Base-by-base conservation (phyloP, 306 rosid species). In the Hippophae tibetana region DNA sequence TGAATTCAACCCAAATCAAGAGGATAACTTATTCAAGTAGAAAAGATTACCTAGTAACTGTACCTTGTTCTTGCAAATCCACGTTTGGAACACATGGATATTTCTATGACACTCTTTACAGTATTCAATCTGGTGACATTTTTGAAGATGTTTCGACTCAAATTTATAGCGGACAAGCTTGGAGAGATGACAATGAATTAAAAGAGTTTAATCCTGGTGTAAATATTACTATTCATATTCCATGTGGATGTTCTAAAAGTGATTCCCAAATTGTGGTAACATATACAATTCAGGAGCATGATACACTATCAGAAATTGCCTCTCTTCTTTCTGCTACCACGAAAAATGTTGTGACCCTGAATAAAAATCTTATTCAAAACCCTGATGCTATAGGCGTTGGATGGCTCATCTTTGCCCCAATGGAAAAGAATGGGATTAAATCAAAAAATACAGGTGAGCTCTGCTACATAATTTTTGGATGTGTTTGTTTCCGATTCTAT, bases 341-440 rank as follows among this genome's bases (percentile, higher is more conserved):
- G 11, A 63, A 40, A 59, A 76, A 63, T 60, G 65, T 81, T 45
- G 61, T 50, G 67, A 43, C 43, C 11, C 45, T 81, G 76, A 90
- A 90, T 56, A 7, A 54, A 43, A 31, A 74, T 50, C 56, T 78
- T 73, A 62, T 13, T 43, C 8, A 26, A 48, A 70, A 81, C 6
- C 84, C 84, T 0, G 10, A 63, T 0, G 74, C 51, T 60, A 82
- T 84, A 23, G 63, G 12, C 14, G 13, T 48, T 7, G 75, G 71
- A 58, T 82, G 90, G 90, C 87, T 87, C 43, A 47, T 87, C 60
- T 90, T 65, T 77, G 82, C 87, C 54, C 95, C 94, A 0, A 72
- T 14, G 70, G 81, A 78, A 54, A 77, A 82, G 50, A 87, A 82
- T 47, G 83, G 81, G 9, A 52, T 65, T 8, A 61, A 76, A 60